Evolutionary conservation across 768 basidiomycete genomes (phyloP).

Genomic region (Hypholoma fasciculare): DNA sequence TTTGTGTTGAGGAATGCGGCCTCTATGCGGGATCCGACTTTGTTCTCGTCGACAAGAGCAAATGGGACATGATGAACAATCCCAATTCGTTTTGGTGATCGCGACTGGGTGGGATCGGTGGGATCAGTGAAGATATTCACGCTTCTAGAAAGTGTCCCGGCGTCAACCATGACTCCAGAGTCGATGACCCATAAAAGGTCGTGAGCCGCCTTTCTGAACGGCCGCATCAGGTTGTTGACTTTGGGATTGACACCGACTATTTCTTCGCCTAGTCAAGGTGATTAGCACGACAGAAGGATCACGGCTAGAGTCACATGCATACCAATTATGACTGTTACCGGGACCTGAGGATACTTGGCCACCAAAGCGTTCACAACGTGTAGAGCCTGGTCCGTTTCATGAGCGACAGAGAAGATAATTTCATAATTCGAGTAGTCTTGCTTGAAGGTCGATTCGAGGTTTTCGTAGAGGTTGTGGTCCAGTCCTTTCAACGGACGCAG

Average conservation of each 20-base stretch:
- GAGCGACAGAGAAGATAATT: constrained; percentile 89
- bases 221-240: constrained; percentile 91
- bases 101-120: constrained; percentile 37
- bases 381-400: constrained; percentile 87
- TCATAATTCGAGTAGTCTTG: constrained; percentile 94
- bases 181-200: constrained; percentile 97
- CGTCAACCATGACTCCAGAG: constrained; percentile 84
- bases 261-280: constrained; percentile 61
- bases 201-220: constrained; percentile 77
- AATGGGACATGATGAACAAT: constrained; percentile 97
- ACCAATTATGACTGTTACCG: constrained; percentile 79
- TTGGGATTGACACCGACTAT: constrained; percentile 93
- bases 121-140: constrained; percentile 70
- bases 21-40: constrained; percentile 83
- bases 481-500: constrained; percentile 93
- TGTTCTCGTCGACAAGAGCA: constrained; percentile 68
- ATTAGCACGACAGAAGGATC: neutral
- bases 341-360: constrained; percentile 73
- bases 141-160: constrained; percentile 80
- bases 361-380: constrained; percentile 77
- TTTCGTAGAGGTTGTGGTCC: constrained; percentile 94
- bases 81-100: constrained; percentile 54
- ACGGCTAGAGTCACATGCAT: neutral
- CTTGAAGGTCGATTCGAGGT: constrained; percentile 88
- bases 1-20: constrained; percentile 96